These are phyloP conservation scores for Zymoseptoria crescenta DNA, from an alignment of 2,329 filamentous ascomycete genomes.

Conservation along the genomic window DNA sequence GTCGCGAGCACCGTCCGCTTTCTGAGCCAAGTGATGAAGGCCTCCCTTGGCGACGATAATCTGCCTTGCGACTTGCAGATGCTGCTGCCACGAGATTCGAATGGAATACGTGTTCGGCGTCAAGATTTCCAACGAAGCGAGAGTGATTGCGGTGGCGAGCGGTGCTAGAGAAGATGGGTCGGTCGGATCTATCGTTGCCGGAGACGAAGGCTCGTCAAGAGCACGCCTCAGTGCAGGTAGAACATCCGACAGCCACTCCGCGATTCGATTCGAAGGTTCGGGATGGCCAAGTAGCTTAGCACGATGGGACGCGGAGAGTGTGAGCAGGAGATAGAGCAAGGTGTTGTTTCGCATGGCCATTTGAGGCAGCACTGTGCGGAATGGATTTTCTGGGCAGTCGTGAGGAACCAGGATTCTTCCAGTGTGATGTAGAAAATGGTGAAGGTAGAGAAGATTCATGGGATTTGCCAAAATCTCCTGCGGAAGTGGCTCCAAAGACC, in stretches of 20 bases:
- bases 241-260: conserved; percentile 71
- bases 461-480: conserved; percentile 57
- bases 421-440: conserved; percentile 72
- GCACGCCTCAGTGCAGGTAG: conserved; percentile 63
- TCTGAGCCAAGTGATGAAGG: conserved; percentile 38
- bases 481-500: conserved; percentile 50
- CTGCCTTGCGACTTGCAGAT: conserved; percentile 66
- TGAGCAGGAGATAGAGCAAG: conserved; percentile 66
- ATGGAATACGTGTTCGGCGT: conserved; percentile 74
- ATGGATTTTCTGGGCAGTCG: conserved; percentile 54
- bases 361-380: conserved; percentile 53
- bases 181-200: conserved; percentile 30
- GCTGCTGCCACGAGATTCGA: conserved; percentile 72
- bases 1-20: conserved; percentile 37
- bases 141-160: conserved; percentile 75
- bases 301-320: conserved; percentile 78
- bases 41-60: conserved; percentile 63
- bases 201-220: conserved; percentile 34
- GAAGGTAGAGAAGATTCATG: conserved; percentile 72
- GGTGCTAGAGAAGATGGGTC: conserved; percentile 63
- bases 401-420: conserved; percentile 58
- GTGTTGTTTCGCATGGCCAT: conserved; percentile 64
- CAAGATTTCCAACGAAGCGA: conserved; percentile 75
- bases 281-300: conserved; percentile 65
- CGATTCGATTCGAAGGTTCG: conserved; percentile 70